Evolutionary conservation across 352 stramenopile species (phyloP), one percentile per base, ranked within the genome.

Genomic region (Phytophthora fragariaefolia): DNA sequence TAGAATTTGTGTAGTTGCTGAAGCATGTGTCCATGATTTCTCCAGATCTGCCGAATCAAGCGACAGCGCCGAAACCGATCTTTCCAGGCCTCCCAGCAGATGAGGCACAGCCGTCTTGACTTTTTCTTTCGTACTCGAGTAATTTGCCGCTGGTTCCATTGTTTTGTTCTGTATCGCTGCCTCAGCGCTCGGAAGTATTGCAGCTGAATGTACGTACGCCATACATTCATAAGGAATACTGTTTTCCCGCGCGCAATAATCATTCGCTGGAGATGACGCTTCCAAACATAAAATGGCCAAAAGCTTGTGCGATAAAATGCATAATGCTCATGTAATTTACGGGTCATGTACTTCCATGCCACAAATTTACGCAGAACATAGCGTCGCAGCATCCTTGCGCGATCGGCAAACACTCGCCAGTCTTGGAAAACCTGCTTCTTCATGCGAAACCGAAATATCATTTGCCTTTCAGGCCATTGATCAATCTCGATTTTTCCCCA

Each of bases 261-360:
- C 48, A 83, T 76, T 63, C 88, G 77, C 40, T 89, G 80, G n/a
- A 90, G 61, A 54, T 86, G 73, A 13, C 86, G 80, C 62, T 91
- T 92, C 86, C 86, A 93, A 15, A 90, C 70, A 70, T 91, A 92
- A 74, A 91, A 89, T 46, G 86, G 83, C 85, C 86, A 94, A 58
- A 94, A 93, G 18, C 76, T 82, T 13, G 60, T 72, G 22, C 81
- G 80, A 49, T 89, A 85, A 50, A 93, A 86, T 3, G 66, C 69
- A 42, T 87, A 82, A 49, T 86, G 66, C 49, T 84, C 66, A 43
- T 85, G 72, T 8, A 74, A 48, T 23, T 82, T 84, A 17, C 61
- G 69, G 6, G 80, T 83, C 61, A 76, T 65, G 56, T 87, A 83
- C 36, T 83, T 77, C 82, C 84, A 93, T 4, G 74, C 79, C 17